Evolutionary conservation across 495 filamentous ascomycete genomes (phyloP).

Genomic region (Neohortaea acidophila): DNA sequence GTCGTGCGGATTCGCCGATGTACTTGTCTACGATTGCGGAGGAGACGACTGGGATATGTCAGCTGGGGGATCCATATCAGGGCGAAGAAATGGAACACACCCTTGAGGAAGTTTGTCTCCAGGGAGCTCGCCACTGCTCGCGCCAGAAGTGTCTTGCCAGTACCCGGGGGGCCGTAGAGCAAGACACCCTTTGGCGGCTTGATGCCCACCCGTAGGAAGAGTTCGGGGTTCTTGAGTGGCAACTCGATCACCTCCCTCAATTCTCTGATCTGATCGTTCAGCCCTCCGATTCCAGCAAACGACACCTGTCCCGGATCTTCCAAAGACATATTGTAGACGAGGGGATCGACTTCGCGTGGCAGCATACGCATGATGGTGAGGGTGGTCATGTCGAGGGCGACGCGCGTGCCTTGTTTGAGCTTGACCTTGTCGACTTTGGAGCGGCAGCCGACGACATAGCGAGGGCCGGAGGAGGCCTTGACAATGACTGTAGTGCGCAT

Average conservation of each 20-base stretch:
- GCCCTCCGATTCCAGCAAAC: constrained; percentile 95
- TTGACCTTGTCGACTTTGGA: constrained; percentile 95
- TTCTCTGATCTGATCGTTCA: constrained; percentile 98
- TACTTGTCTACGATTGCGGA: constrained; percentile 99
- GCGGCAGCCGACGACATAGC: constrained; percentile 96
- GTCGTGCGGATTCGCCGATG: constrained; percentile 91
- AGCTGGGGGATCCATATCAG: constrained; percentile 12
- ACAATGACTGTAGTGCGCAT: constrained; percentile 39
- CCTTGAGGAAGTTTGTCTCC: constrained; percentile 98
- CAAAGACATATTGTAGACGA: constrained; percentile 99
- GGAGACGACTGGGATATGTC: constrained; percentile 59
- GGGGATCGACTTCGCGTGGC: constrained; percentile 91
- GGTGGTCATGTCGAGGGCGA: constrained; percentile 98
- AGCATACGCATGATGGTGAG: constrained; percentile 99
- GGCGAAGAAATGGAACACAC: constrained; percentile 31
- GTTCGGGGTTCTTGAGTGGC: constrained; percentile 94
- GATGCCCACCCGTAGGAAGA: constrained; percentile 94
- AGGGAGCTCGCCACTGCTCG: constrained; percentile 91
- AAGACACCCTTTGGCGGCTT: constrained; percentile 97
- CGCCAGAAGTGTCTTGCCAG: constrained; percentile 90
- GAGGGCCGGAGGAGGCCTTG: constrained; percentile 90
- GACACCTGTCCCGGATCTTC: constrained; percentile 96
- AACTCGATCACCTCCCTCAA: constrained; percentile 95
- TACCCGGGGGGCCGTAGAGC: constrained; percentile 94
- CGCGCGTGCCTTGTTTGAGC: constrained; percentile 94